These are phyloP conservation scores for Lumnitzera racemosa DNA, from an alignment of 345 rosid genomes.

Conservation along the genomic window DNA sequence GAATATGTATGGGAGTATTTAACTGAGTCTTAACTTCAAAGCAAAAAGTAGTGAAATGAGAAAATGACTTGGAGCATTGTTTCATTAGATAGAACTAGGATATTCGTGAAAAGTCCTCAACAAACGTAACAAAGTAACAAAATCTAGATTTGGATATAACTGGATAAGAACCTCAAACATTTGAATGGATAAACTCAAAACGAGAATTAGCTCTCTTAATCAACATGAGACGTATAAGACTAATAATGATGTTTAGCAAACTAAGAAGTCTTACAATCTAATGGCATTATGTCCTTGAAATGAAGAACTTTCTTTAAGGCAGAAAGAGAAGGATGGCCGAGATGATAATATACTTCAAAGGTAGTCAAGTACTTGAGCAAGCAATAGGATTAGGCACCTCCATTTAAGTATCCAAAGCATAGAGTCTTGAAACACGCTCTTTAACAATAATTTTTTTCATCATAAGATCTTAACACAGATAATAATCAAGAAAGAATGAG, in stretches of 20 bases:
- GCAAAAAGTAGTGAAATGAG: no score
- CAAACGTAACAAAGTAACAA: neutral
- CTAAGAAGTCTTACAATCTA: neutral
- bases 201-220: no score
- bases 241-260: neutral
- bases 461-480: neutral
- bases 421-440: neutral
- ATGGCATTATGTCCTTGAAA: neutral
- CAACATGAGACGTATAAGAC: no score
- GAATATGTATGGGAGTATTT: no score
- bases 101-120: neutral
- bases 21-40: no score
- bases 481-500: neutral
- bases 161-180: neutral
- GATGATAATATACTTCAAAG: neutral
- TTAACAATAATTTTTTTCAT: neutral
- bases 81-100: neutral
- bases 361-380: neutral
- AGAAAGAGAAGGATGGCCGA: neutral
- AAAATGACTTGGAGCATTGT: neutral
- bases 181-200: neutral
- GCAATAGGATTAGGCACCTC: neutral
- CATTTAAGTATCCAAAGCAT: neutral
- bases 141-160: neutral
- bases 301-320: neutral